Percentiles rank a stretch among this genome's conserved stretches.
phyloP scores from a whole-genome alignment of 768 basidiomycete species.

The Pleurotus platypus region DNA sequence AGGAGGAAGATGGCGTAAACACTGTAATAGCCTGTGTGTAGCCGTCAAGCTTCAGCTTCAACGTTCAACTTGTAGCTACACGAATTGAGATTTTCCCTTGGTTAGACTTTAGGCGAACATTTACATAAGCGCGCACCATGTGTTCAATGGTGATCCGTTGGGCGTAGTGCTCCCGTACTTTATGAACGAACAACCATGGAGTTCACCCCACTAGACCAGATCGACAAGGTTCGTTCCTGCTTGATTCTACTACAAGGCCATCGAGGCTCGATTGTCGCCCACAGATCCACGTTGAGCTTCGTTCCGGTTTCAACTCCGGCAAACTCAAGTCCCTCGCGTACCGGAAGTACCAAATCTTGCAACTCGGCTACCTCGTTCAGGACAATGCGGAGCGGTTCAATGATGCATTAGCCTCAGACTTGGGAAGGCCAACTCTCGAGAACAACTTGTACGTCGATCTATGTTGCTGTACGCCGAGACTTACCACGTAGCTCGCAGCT shows the following conservation, averaged over 20 bases:
- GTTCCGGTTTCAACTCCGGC: slow-evolving; percentile 57
- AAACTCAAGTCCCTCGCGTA: slow-evolving; percentile 64
- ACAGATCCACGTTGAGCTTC: slow-evolving; percentile 56
- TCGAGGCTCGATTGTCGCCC: not conserved
- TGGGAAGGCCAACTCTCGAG: slow-evolving; percentile 64
- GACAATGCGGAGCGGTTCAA: slow-evolving; percentile 66
- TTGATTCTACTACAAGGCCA: not conserved
- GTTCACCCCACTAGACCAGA: not conserved
- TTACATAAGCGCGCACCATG: too few species aligned
- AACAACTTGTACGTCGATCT: slow-evolving; percentile 42
- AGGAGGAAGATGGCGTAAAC: not conserved
- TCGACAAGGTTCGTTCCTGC: not conserved
- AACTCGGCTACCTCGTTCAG: slow-evolving; percentile 68
- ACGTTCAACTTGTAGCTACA: too few species aligned
- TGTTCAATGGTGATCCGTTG: too few species aligned
- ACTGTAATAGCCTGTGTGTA: too few species aligned
- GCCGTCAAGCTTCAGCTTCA: too few species aligned
- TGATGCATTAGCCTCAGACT: slow-evolving; percentile 54
- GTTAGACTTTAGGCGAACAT: too few species aligned
- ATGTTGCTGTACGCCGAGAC: not conserved
- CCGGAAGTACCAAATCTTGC: slow-evolving; percentile 74
- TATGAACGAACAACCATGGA: slow-evolving; percentile 1
- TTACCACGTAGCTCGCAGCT: slow-evolving; percentile 34
- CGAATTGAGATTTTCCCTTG: too few species aligned
- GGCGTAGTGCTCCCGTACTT: not conserved